phyloP scores from a whole-genome alignment of 2,329 filamentous ascomycete genomes.

The Fusarium tanahbumbuense region DNA sequence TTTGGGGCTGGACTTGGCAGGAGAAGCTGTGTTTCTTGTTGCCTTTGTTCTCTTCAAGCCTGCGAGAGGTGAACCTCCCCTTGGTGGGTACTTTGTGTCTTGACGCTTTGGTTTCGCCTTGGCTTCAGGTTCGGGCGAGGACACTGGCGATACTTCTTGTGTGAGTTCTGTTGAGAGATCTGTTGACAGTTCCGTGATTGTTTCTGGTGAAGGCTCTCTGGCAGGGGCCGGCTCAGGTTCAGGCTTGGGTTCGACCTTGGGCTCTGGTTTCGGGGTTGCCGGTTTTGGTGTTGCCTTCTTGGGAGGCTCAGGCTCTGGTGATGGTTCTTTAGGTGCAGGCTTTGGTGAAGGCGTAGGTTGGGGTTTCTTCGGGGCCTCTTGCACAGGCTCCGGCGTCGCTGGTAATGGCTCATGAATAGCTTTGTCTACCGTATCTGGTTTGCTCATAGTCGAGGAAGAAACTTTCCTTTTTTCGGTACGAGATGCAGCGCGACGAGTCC shows the following conservation, averaged over 20 bases:
- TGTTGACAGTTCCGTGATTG: conserved; percentile 22
- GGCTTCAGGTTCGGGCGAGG: conserved; percentile 28
- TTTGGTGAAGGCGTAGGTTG: conserved; percentile 12
- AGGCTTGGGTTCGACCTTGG: conserved; percentile 9
- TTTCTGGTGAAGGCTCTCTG: conserved; percentile 13
- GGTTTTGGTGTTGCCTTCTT: conserved; percentile 19
- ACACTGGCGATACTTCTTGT: not conserved
- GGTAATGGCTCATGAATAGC: conserved; percentile 14
- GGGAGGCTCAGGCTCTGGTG: conserved; percentile 18
- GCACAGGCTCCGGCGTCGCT: conserved; percentile 8
- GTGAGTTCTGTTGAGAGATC: conserved; percentile 7
- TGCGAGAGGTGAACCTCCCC: conserved; percentile 45
- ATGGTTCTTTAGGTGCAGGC: conserved; percentile 25
- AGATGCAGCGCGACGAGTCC: conserved; percentile 42
- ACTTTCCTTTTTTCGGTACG: conserved; percentile 38
- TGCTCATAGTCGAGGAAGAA: conserved; percentile 40
- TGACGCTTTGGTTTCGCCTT: conserved; percentile 38
- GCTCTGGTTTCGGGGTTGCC: conserved; percentile 6
- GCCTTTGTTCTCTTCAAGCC: conserved; percentile 67
- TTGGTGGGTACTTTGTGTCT: conserved; percentile 32
- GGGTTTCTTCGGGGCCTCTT: conserved; percentile 21
- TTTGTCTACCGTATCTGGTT: conserved; percentile 32
- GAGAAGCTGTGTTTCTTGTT: conserved; percentile 62
- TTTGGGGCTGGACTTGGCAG: conserved; percentile 60
- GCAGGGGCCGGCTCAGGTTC: conserved; percentile 12